A percentile compares a stretch with the other conserved stretches of the same genome.
Evolutionary conservation across 1,284 basidiomycete species (phyloP).

Genomic region (Cutaneotrichosporon cutaneum): DNA sequence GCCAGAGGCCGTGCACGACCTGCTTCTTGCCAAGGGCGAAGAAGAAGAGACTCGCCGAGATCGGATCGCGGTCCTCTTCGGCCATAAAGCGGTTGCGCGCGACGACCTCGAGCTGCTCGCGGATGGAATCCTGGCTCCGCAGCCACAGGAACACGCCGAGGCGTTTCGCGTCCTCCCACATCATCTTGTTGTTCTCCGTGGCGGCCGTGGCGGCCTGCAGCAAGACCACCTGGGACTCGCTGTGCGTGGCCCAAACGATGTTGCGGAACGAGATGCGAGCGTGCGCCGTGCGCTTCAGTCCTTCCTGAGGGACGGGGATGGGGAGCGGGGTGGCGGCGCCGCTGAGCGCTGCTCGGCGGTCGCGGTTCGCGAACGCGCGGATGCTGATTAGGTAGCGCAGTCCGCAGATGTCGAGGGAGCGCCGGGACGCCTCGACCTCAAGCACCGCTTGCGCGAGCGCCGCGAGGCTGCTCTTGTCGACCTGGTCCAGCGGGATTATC

Average conservation of each 20-base stretch:
- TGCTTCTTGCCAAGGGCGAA: conserved; percentile 90
- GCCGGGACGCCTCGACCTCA: conserved; percentile 83
- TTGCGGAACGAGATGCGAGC: conserved; percentile 66
- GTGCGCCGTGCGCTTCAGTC: neutral
- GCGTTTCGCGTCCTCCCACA: conserved; percentile 80
- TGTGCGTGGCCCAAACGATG: conserved; percentile 93
- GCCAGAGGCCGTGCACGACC: conserved; percentile 91
- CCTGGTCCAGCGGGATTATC: conserved; percentile 67
- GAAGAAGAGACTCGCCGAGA: conserved; percentile 84
- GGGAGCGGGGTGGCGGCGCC: conserved; percentile 24
- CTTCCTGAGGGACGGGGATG: neutral
- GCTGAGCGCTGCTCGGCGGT: conserved; percentile 26
- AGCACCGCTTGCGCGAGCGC: conserved; percentile 79
- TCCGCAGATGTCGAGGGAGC: conserved; percentile 83
- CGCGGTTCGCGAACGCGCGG: conserved; percentile 56
- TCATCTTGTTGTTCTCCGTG: conserved; percentile 72
- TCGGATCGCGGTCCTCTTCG: conserved; percentile 81
- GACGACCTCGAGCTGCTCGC: conserved; percentile 78
- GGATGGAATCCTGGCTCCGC: conserved; percentile 69
- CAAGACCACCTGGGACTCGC: conserved; percentile 82
- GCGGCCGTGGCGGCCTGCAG: conserved; percentile 68
- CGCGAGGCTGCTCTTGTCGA: conserved; percentile 75
- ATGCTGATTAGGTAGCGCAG: conserved; percentile 85
- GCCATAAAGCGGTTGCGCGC: conserved; percentile 90
- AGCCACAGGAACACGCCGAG: conserved; percentile 89